Base-by-base conservation (phyloP, 306 rosid genomes). In the Begonia peltatifolia region DNA sequence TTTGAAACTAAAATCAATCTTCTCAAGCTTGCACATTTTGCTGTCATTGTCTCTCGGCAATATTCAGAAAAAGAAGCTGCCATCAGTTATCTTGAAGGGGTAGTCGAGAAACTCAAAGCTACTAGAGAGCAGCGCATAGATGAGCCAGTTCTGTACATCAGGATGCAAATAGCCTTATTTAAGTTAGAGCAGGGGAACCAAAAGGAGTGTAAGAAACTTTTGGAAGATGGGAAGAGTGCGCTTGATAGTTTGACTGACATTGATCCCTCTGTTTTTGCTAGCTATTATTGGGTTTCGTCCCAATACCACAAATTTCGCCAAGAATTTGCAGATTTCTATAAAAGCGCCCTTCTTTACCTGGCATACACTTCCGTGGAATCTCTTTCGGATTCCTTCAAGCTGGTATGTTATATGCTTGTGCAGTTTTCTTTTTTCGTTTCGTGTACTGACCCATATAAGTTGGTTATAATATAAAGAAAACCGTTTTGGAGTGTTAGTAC, bases 301-400 rank as follows among this genome's bases (percentile, higher is more conserved):
- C 99, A 92, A 64, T 87, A 62, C 69, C 53, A 84, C 36, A 92
- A 92, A 50, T 75, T 82, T 16, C 84, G 87, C 14, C 88, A 76
- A 72, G 99, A 92, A 64, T 92, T 83, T 81, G 96, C 99, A 2
- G 99, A 92, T 73, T 92, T 92, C 89, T 92, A 92, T 72, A 92
- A 75, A 76, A 83, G 85, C 61, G 94, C 99, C 63, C 99, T 92
- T 79, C 99, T 92, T 69, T 92, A 92, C 67, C 70, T 92, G 60
- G 99, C 96, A 43, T 92, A 92, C 69, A 92, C 87, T 9, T 81
- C 96, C 58, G 99, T 87, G 75, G 99, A 92, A 54, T 77, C 94
- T 58, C 94, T 92, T 30, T 87, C 99, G n/a, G 99, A 87, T 6
- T 87, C 99, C 42, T 92, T 92, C 72, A 92, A 77, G 82, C 78